Percentiles rank a stretch among this genome's conserved stretches.
Conservation (phyloP, 2,329 filamentous ascomycete species). For the Chrysosporium queenslandicum region DNA sequence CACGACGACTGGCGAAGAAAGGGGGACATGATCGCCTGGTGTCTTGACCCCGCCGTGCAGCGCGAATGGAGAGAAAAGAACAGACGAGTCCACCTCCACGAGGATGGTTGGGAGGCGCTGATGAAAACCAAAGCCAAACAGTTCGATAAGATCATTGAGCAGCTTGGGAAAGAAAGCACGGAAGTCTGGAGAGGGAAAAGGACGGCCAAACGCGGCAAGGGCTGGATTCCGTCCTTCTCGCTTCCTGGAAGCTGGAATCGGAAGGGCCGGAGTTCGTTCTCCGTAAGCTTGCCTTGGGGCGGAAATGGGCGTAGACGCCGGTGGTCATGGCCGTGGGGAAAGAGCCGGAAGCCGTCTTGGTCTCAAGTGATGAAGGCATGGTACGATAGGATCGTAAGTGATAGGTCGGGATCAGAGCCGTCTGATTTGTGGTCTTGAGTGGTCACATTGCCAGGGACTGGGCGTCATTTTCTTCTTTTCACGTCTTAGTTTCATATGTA, state of each 20-base stretch:
- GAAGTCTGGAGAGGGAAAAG: neutral
- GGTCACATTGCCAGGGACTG: too few relatives aligned
- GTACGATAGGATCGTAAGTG: slow-evolving; percentile 5
- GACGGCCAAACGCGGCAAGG: neutral
- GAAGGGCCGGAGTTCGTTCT: neutral
- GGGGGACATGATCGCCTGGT: slow-evolving; percentile 57
- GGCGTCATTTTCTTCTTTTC: neutral
- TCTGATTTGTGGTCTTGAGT: slow-evolving; percentile 12
- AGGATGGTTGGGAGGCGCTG: slow-evolving; percentile 3
- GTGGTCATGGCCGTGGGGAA: slow-evolving; percentile 13
- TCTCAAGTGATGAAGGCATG: slow-evolving; percentile 3
- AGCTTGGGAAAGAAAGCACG: slow-evolving; percentile 22
- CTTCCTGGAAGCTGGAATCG: slow-evolving; percentile 1
- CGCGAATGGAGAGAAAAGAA: slow-evolving; percentile 27
- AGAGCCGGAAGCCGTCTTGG: slow-evolving; percentile 11
- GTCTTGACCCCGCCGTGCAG: slow-evolving; percentile 32
- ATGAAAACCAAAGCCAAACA: slow-evolving; percentile 24
- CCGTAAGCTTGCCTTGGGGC: neutral
- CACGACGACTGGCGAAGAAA: slow-evolving; percentile 52
- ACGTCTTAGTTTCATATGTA: neutral
- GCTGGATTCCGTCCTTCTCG: neutral
- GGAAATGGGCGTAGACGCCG: neutral
- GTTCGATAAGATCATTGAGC: slow-evolving; percentile 30
- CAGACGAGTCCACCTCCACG: slow-evolving; percentile 6
- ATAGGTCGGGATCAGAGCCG: neutral